Evolutionary conservation across 139 green algal species (phyloP).

Genomic region (Chlorella sp.): DNA sequence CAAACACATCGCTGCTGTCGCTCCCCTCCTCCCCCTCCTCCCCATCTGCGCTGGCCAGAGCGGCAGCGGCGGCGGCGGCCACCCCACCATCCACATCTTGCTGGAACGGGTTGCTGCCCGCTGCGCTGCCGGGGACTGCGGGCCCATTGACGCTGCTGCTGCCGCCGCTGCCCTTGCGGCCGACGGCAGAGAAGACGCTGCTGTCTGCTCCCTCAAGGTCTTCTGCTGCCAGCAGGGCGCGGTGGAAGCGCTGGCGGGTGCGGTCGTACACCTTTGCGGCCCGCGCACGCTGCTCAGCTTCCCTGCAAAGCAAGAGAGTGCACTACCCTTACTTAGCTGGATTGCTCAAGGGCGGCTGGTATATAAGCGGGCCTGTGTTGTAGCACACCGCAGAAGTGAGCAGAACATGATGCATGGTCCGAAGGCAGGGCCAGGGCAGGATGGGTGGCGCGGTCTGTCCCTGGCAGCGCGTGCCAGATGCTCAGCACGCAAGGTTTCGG

Average conservation of each 20-base stretch:
- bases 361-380: too few relatives aligned
- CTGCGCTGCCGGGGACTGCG: background rate
- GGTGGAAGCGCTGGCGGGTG: conserved; percentile 43
- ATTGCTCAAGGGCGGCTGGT: background rate
- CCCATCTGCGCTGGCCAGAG: background rate
- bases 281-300: conserved; percentile 25
- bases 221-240: conserved; percentile 31
- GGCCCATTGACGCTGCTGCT: background rate
- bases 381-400: too few relatives aligned
- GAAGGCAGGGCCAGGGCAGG: too few relatives aligned
- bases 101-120: background rate
- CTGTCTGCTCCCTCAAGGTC: conserved; percentile 29
- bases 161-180: conserved; percentile 7
- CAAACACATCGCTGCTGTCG: conserved; percentile 18
- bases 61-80: background rate
- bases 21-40: conserved; percentile 26
- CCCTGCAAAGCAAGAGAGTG: background rate
- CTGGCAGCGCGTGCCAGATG: too few relatives aligned
- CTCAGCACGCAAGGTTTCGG: too few relatives aligned
- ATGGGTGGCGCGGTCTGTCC: too few relatives aligned
- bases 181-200: background rate
- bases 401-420: too few relatives aligned
- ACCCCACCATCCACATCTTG: background rate
- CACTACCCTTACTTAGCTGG: background rate
- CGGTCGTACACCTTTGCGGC: conserved; percentile 1